A percentile compares a stretch with the other conserved stretches of the same genome.
Conservation (phyloP, 2,329 filamentous ascomycete species). For the Neurospora sp. region DNA sequence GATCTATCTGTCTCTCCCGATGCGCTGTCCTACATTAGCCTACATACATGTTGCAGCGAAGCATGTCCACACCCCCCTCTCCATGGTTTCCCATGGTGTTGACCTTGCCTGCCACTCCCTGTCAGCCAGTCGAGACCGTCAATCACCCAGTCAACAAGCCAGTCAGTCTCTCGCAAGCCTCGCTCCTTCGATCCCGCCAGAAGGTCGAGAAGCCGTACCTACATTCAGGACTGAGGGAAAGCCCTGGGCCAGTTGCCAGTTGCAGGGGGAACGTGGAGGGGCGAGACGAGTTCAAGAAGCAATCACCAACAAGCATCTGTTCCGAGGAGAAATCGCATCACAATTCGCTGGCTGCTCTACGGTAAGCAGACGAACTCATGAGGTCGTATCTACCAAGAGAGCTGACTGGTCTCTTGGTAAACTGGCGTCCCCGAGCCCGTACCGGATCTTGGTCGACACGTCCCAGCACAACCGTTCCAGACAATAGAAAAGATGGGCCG, state of each 20-base stretch:
- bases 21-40: constrained; percentile 13
- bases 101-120: neutral
- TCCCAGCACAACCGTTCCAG: neutral
- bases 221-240: neutral
- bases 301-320: neutral
- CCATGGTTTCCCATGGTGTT: neutral
- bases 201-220: neutral
- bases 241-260: neutral
- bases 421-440: neutral
- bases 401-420: neutral
- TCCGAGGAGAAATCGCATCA: neutral
- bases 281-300: neutral
- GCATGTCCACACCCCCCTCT: neutral
- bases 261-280: neutral
- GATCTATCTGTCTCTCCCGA: constrained; percentile 12
- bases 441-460: neutral
- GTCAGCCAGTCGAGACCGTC: neutral
- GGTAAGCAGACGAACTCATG: neutral
- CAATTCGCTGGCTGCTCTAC: neutral
- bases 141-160: neutral
- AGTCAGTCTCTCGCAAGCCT: neutral
- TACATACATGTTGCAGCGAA: constrained; percentile 3
- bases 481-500: neutral
- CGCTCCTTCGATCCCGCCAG: constrained; percentile 1
- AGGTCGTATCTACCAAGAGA: neutral